Conservation (phyloP, 225 moss, liverwort and hornwort genomes). For the Physcomitrium patens region DNA sequence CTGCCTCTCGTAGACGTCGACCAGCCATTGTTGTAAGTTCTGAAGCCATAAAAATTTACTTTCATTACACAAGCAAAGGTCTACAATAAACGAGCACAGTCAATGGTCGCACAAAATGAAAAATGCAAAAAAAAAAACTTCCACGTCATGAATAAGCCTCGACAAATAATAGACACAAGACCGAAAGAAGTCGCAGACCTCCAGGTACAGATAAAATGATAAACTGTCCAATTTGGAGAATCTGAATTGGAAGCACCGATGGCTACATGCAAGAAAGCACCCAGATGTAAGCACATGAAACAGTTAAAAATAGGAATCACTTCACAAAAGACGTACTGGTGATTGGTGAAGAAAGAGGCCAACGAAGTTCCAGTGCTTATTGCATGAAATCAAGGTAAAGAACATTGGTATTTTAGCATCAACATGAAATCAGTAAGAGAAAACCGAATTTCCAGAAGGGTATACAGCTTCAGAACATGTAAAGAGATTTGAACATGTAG, state of each 20-base stretch:
- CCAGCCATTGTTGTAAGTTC: constrained; percentile 99
- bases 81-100: constrained; percentile 20
- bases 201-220: constrained; percentile 89
- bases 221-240: constrained; percentile 85
- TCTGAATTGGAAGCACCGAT: constrained; percentile 89
- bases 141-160: background rate
- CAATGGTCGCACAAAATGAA: background rate
- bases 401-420: constrained; percentile 7
- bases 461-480: background rate
- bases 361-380: background rate
- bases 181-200: constrained; percentile 43
- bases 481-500: constrained; percentile 19
- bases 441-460: background rate
- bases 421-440: constrained; percentile 9
- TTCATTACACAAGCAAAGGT: constrained; percentile 27
- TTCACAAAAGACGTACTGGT: constrained; percentile 20
- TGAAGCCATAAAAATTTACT: constrained; percentile 27
- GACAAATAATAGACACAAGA: constrained; percentile 3
- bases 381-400: background rate
- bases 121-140: constrained; percentile 17
- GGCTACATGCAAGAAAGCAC: constrained; percentile 57
- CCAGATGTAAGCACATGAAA: constrained; percentile 4
- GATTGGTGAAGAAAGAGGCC: constrained; percentile 1
- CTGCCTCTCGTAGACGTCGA: constrained; percentile 88
- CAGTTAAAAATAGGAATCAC: constrained; percentile 15